Conservation (phyloP, 805 yeast genomes). For the Suhomyces faveliae region DNA sequence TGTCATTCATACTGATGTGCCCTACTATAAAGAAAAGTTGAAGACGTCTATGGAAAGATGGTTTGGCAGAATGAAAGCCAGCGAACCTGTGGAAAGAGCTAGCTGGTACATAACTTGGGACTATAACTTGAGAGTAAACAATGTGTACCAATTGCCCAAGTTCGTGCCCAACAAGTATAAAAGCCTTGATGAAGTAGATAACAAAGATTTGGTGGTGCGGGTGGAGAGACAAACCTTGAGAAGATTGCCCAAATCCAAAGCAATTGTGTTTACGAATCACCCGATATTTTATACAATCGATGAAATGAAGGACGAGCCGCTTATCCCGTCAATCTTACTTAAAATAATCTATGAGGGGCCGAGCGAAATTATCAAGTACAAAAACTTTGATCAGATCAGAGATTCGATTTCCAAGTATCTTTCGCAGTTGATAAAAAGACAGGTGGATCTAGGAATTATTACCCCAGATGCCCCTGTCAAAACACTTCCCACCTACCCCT, state of each 20-base stretch:
- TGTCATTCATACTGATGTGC: slow-evolving; percentile 65
- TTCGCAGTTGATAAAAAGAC: slow-evolving; percentile 56
- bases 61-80: slow-evolving; percentile 60
- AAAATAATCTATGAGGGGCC: slow-evolving; percentile 68
- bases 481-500: slow-evolving; percentile 61
- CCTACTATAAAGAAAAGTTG: slow-evolving; percentile 64
- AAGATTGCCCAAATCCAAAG: slow-evolving; percentile 60
- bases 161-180: slow-evolving; percentile 34
- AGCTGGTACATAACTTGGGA: slow-evolving; percentile 78
- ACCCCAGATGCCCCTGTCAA: slow-evolving; percentile 53
- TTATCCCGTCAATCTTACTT: slow-evolving; percentile 72
- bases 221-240: slow-evolving; percentile 73
- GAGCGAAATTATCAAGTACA: slow-evolving; percentile 61
- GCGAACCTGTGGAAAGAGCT: slow-evolving; percentile 69
- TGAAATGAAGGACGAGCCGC: slow-evolving; percentile 74
- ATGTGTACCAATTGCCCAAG: slow-evolving; percentile 54
- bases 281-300: slow-evolving; percentile 77
- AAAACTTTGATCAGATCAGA: slow-evolving; percentile 56
- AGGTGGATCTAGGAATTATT: slow-evolving; percentile 55
- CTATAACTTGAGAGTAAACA: slow-evolving; percentile 55
- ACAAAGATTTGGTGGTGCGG: slow-evolving; percentile 60
- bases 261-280: slow-evolving; percentile 72
- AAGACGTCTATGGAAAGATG: slow-evolving; percentile 71
- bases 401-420: slow-evolving; percentile 60
- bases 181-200: slow-evolving; percentile 36